Percentiles rank a stretch among this genome's conserved stretches.
Conservation (phyloP, 768 basidiomycete genomes). For the Dentipellis sp. region DNA sequence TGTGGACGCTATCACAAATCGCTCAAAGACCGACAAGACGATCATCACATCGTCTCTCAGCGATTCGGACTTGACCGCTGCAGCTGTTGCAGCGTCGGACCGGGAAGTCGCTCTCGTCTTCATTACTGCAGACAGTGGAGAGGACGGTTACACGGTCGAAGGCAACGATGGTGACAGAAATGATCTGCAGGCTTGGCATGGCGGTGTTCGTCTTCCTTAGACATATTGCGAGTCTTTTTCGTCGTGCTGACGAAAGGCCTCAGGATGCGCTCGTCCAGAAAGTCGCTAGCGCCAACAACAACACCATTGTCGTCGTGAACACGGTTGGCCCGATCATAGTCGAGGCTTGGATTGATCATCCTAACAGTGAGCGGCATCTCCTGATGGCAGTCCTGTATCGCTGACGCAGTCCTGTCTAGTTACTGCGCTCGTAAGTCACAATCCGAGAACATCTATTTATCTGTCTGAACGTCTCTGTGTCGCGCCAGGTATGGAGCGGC, state of each 20-base stretch:
- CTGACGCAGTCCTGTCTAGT: conserved; percentile 14
- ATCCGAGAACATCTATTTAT: not conserved
- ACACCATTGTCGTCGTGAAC: conserved; percentile 65
- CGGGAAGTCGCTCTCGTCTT: conserved; percentile 73
- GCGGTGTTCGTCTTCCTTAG: not conserved
- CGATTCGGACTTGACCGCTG: not conserved
- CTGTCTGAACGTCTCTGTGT: not conserved
- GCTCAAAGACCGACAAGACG: not conserved
- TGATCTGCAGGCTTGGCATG: not conserved
- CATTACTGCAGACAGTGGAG: conserved; percentile 73
- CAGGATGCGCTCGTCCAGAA: conserved; percentile 42
- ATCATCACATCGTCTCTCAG: not conserved
- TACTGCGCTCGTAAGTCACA: conserved; percentile 31
- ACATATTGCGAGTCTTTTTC: not conserved
- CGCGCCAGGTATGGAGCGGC: conserved; percentile 28
- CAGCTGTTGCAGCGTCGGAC: conserved; percentile 8
- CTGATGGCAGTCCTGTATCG: not conserved
- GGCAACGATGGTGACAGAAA: conserved; percentile 60
- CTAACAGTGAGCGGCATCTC: conserved; percentile 24
- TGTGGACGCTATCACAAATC: not conserved
- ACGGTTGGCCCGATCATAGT: conserved; percentile 28
- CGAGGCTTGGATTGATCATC: conserved; percentile 39
- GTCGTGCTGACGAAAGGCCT: too few relatives aligned
- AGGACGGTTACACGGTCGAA: conserved; percentile 65
- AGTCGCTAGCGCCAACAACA: conserved; percentile 57